Conservation (phyloP, 176 grass and related monocot genomes). For the Raddia guianensis region DNA sequence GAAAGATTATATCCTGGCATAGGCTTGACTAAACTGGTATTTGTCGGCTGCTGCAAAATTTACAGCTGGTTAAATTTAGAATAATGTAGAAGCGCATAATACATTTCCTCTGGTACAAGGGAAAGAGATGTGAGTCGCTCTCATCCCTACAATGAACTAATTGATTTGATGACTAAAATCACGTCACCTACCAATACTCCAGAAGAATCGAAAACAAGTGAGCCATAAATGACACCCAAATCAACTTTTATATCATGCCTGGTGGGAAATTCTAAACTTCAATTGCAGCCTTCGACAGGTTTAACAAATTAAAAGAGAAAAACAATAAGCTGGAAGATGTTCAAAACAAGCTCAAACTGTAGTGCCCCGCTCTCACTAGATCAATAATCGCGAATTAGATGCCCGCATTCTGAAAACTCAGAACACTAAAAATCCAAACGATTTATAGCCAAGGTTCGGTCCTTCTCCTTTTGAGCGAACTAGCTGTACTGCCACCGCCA, state of each 20-base stretch:
- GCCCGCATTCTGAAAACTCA: neutral
- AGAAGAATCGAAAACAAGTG: conserved; percentile 36
- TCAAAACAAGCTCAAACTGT: neutral
- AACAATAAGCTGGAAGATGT: neutral
- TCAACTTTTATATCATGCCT: conserved; percentile 3
- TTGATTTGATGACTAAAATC: conserved; percentile 19
- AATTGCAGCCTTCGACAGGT: neutral
- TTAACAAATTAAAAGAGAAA: neutral
- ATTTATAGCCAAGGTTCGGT: neutral
- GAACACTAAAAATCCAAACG: neutral
- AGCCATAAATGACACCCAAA: neutral
- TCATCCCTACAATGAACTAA: conserved; percentile 7
- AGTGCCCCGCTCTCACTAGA: neutral
- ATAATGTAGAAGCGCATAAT: neutral
- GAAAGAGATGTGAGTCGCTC: conserved; percentile 17
- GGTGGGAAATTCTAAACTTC: neutral
- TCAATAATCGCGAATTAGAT: neutral
- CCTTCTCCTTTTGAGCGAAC: neutral
- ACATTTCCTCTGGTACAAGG: neutral
- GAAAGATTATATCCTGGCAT: neutral
- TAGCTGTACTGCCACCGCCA: neutral
- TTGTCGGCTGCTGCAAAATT: neutral
- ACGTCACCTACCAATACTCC: conserved; percentile 7
- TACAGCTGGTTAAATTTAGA: neutral
- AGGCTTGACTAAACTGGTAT: conserved; percentile 1